Evolutionary conservation across 2,329 filamentous ascomycete genomes (phyloP).

Genomic region (Cladophialophora carrionii): DNA sequence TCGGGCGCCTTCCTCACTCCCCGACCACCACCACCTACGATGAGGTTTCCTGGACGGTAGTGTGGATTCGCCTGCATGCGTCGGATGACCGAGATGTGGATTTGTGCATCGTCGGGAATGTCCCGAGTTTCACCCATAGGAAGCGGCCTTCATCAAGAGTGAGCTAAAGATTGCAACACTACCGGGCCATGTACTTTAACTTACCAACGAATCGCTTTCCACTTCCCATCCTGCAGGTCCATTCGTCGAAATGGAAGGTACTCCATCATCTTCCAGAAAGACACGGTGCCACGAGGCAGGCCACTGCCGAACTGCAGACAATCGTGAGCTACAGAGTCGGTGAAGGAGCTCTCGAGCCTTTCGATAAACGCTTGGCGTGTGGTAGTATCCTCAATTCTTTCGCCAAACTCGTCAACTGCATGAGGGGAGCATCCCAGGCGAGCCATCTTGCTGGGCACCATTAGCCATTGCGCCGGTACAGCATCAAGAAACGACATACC

Average conservation of each 20-base stretch:
- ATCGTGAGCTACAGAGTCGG: conserved; percentile 66
- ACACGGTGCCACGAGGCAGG: conserved; percentile 58
- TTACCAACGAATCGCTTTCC: conserved; percentile 75
- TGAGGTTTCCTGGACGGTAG: conserved; percentile 78
- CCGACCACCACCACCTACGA: conserved; percentile 76
- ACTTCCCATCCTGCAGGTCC: conserved; percentile 65
- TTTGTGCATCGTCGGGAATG: conserved; percentile 68
- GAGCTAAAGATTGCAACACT: neutral
- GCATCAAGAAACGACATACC: conserved; percentile 53
- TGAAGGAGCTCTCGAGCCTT: conserved; percentile 57
- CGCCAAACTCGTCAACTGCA: conserved; percentile 28
- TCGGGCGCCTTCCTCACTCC: conserved; percentile 65
- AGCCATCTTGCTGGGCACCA: conserved; percentile 29
- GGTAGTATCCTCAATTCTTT: conserved; percentile 19
- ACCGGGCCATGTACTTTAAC: neutral
- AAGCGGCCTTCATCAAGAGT: conserved; percentile 55
- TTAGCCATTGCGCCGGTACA: conserved; percentile 28
- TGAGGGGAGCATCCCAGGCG: conserved; percentile 62
- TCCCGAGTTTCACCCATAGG: conserved; percentile 78
- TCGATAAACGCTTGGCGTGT: conserved; percentile 54
- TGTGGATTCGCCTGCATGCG: conserved; percentile 65
- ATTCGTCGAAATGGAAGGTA: conserved; percentile 79
- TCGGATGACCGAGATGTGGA: conserved; percentile 75
- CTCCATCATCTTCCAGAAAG: conserved; percentile 78
- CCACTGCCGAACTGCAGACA: conserved; percentile 69